Conservation (phyloP, 768 basidiomycete genomes). For the Lentinula edodes region DNA sequence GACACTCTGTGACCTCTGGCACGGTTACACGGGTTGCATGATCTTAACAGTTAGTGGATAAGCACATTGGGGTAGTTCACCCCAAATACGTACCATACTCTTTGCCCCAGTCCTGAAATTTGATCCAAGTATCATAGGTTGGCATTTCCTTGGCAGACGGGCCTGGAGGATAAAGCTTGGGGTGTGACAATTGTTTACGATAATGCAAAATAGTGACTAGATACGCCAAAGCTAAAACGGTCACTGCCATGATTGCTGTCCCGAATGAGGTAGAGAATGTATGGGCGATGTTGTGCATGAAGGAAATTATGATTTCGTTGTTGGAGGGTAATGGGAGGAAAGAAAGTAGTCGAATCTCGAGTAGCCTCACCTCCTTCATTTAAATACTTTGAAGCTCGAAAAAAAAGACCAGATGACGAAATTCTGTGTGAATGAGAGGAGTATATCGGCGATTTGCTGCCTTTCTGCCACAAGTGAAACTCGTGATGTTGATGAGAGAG, state of each 20-base stretch:
- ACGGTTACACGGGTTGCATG: too few species aligned
- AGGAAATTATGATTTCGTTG: too few species aligned
- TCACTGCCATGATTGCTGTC: neutral
- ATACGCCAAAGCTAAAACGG: neutral
- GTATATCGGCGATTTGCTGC: too few species aligned
- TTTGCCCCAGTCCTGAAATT: neutral
- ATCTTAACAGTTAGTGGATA: neutral
- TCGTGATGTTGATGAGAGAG: too few species aligned
- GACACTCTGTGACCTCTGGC: too few species aligned
- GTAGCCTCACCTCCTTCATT: too few species aligned
- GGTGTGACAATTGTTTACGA: conserved; percentile 7
- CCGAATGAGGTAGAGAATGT: neutral
- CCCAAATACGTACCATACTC: neutral
- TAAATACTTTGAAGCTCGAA: too few species aligned
- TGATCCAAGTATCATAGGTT: neutral
- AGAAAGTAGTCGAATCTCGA: too few species aligned
- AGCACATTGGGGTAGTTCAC: neutral
- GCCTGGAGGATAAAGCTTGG: neutral
- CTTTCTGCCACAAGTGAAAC: too few species aligned
- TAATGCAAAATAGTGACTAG: neutral
- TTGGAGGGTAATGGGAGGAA: too few species aligned
- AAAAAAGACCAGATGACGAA: too few species aligned
- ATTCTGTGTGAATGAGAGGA: too few species aligned
- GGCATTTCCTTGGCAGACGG: neutral
- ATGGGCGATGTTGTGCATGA: neutral